A percentile compares a stretch with the other conserved stretches of the same genome.
phyloP scores from a whole-genome alignment of 768 basidiomycete genomes.

The Lactarius sanguifluus region DNA sequence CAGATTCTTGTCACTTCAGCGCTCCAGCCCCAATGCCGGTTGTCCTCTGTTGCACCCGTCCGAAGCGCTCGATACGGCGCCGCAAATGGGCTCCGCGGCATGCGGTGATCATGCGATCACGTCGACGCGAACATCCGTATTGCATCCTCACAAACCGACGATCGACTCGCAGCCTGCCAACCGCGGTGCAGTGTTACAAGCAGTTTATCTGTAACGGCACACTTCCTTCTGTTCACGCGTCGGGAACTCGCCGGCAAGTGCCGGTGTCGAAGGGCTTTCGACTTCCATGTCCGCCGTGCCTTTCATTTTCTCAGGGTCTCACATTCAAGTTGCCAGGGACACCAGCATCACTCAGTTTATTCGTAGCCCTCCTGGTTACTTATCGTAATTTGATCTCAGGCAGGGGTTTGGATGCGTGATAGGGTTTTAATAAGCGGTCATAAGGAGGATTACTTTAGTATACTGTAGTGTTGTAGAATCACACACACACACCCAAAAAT shows the following conservation, averaged over 20 bases:
- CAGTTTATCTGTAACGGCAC: not conserved
- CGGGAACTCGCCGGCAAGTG: not conserved
- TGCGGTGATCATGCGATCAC: conserved; percentile 8
- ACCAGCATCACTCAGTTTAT: conserved; percentile 15
- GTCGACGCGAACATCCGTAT: not conserved
- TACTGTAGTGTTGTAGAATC: not conserved
- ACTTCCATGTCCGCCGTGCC: conserved; percentile 2
- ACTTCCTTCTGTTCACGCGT: not conserved
- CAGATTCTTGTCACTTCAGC: not conserved
- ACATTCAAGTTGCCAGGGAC: conserved; percentile 19
- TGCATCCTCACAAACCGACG: conserved; percentile 18
- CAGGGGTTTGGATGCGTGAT: not conserved
- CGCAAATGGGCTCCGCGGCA: conserved; percentile 18
- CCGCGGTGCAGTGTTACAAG: not conserved
- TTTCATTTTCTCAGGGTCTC: conserved; percentile 12
- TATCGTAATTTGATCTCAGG: not conserved
- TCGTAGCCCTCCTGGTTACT: not conserved
- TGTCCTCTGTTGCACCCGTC: not conserved
- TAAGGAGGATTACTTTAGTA: not conserved
- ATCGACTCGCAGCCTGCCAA: not conserved
- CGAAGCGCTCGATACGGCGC: conserved; percentile 19
- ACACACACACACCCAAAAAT: too few species aligned
- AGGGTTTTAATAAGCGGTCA: not conserved
- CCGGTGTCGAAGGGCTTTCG: not conserved
- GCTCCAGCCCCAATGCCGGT: not conserved